Percentiles rank a stretch among this genome's conserved stretches.
Conservation (phyloP, 129 eudicot genomes). For the Pittosporum tobira region DNA sequence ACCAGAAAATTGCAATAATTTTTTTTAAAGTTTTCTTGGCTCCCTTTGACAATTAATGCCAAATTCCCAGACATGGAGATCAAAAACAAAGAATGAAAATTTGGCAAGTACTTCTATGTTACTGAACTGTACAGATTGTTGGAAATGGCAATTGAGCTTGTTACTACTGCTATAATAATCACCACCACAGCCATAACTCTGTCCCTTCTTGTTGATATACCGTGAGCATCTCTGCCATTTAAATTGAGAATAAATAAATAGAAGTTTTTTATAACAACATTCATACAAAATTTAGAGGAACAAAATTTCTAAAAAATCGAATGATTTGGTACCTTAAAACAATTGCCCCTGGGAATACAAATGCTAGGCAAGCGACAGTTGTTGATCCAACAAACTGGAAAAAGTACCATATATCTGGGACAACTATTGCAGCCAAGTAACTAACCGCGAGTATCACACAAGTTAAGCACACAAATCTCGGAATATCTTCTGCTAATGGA, state of each 20-base stretch:
- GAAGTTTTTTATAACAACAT: background rate
- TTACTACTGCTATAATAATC: conserved; percentile 49
- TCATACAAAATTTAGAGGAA: background rate
- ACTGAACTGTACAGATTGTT: conserved; percentile 38
- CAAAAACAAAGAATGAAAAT: too few relatives aligned
- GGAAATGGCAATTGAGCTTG: conserved; percentile 58
- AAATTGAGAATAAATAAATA: too few relatives aligned
- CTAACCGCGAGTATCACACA: conserved; percentile 34
- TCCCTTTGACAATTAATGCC: too few relatives aligned
- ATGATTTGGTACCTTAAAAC: conserved; percentile 91
- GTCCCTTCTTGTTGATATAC: conserved; percentile 47
- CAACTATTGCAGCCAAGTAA: conserved; percentile 66
- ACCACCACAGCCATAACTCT: conserved; percentile 47
- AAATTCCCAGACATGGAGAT: too few relatives aligned
- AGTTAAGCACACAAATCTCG: conserved; percentile 58
- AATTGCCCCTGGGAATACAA: conserved; percentile 77
- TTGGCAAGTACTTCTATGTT: conserved; percentile 14
- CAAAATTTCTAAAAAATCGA: too few relatives aligned
- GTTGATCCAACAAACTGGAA: conserved; percentile 93
- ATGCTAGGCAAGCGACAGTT: conserved; percentile 61
- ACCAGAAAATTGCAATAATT: too few relatives aligned
- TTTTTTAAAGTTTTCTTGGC: too few relatives aligned
- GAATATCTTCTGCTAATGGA: conserved; percentile 37
- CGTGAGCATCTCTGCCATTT: conserved; percentile 46
- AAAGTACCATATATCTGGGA: conserved; percentile 89